These are phyloP conservation scores for Ochromonadaceae sp. DNA, from an alignment of 352 stramenopile genomes.

Conservation along the genomic window DNA sequence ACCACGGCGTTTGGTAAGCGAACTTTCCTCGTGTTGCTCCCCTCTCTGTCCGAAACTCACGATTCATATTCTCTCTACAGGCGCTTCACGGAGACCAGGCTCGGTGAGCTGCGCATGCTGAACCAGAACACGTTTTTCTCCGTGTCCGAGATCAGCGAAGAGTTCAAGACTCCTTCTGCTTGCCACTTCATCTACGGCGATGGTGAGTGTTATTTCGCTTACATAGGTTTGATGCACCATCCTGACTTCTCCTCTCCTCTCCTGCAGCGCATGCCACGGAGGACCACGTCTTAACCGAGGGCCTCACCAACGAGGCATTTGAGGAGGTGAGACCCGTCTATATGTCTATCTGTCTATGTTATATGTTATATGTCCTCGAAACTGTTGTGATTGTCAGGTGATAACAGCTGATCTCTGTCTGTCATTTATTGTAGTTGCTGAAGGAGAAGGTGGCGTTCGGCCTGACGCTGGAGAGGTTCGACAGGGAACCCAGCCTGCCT, in stretches of 20 bases:
- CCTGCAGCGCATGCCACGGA: background rate
- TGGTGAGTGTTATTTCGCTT: background rate
- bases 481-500: slow-evolving; percentile 30
- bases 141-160: background rate
- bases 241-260: background rate
- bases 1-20: too few relatives aligned
- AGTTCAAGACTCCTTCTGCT: background rate
- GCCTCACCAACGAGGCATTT: background rate
- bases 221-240: background rate
- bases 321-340: background rate
- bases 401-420: background rate
- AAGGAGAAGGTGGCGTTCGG: slow-evolving; percentile 6
- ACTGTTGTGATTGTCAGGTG: background rate
- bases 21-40: too few relatives aligned
- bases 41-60: too few relatives aligned
- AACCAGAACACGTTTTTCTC: slow-evolving; percentile 8
- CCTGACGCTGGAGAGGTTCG: slow-evolving; percentile 22
- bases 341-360: too few relatives aligned
- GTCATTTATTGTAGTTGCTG: background rate
- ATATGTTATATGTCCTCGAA: too few relatives aligned
- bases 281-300: background rate
- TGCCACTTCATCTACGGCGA: background rate
- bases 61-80: background rate
- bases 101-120: background rate
- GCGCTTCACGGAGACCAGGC: background rate